Conservation (phyloP, 2,329 filamentous ascomycete species). For the Xylariaceae sp. region DNA sequence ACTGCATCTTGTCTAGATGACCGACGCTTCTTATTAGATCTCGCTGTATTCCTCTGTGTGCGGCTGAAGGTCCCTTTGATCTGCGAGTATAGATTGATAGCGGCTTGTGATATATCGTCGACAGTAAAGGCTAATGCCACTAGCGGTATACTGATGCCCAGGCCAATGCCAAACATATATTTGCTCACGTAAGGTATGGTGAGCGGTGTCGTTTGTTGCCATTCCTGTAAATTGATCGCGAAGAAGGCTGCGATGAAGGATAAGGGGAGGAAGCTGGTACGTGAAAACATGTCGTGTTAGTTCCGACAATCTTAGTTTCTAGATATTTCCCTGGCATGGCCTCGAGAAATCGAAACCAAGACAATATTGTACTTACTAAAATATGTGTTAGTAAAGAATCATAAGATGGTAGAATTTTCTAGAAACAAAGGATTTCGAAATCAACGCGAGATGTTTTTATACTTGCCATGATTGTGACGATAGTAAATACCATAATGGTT, state of each 20-base stretch:
- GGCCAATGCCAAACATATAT: conserved; percentile 47
- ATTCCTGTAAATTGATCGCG: conserved; percentile 44
- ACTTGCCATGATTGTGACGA: conserved; percentile 43
- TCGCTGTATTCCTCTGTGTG: not conserved
- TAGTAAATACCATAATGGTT: conserved; percentile 43
- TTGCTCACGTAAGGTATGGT: conserved; percentile 48
- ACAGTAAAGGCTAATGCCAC: conserved; percentile 37
- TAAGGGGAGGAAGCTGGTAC: conserved; percentile 44
- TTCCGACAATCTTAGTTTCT: too few relatives aligned
- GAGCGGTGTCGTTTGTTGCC: conserved; percentile 34
- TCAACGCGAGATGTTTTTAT: too few relatives aligned
- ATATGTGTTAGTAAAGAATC: too few relatives aligned
- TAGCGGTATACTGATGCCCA: conserved; percentile 37
- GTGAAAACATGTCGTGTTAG: too few relatives aligned
- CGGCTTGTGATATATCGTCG: conserved; percentile 30
- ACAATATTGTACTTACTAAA: too few relatives aligned
- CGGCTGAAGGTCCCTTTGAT: conserved; percentile 1
- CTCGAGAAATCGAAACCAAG: too few relatives aligned
- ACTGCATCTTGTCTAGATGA: too few relatives aligned
- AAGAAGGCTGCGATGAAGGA: conserved; percentile 42
- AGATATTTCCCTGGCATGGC: too few relatives aligned
- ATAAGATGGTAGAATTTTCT: too few relatives aligned
- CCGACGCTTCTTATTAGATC: conserved; percentile 3
- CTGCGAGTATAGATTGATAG: conserved; percentile 6
- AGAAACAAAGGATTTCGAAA: too few relatives aligned